These are phyloP conservation scores for Chimonanthus salicifolius DNA, from an alignment of 164 flowering plant genomes.

Conservation along the genomic window DNA sequence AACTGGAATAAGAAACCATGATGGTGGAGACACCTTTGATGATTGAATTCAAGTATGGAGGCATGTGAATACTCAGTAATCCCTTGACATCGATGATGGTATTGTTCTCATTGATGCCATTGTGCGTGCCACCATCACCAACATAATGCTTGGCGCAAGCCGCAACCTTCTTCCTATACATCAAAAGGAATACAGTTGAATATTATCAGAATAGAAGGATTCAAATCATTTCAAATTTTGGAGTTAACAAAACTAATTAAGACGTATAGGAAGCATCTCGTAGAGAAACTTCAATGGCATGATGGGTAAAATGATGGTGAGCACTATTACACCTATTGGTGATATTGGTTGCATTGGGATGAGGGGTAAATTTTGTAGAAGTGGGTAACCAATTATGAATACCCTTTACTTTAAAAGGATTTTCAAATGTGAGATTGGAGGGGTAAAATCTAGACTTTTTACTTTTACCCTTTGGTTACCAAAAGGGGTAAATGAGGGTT, in stretches of 20 bases:
- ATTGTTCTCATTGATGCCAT: conserved; percentile 37
- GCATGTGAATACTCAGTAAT: conserved; percentile 30
- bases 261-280: neutral
- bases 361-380: too few species aligned
- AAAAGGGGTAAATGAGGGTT: too few species aligned
- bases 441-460: too few species aligned
- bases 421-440: too few species aligned
- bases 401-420: too few species aligned
- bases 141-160: conserved; percentile 45
- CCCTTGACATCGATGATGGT: conserved; percentile 19
- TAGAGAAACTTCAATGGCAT: neutral
- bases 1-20: conserved; percentile 39
- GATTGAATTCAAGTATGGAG: conserved; percentile 20
- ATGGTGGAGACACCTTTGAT: conserved; percentile 29
- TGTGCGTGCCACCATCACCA: conserved; percentile 42
- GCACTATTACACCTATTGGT: too few species aligned
- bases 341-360: too few species aligned
- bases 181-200: neutral
- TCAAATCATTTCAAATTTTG: neutral
- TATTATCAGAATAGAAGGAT: neutral
- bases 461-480: too few species aligned
- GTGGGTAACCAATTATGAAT: too few species aligned
- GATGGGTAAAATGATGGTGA: too few species aligned
- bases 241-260: neutral
- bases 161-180: conserved; percentile 27